These are phyloP conservation scores for Xylaria scruposa DNA, from an alignment of 495 filamentous ascomycete species.

Conservation along the genomic window DNA sequence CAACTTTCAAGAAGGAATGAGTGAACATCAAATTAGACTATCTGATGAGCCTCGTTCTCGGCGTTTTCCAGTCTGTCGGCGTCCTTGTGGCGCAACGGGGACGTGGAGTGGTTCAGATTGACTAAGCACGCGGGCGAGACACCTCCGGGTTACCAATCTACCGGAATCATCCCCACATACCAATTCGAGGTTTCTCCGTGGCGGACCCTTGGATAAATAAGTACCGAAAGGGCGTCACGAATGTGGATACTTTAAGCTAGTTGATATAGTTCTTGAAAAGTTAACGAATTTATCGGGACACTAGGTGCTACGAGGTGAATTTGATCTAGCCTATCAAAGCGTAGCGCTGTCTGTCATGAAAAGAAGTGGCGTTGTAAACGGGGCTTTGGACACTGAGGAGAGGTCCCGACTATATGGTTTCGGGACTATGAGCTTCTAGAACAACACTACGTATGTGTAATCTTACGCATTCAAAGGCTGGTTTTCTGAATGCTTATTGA, in stretches of 20 bases:
- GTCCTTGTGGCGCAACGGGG: neutral
- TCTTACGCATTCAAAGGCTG: neutral
- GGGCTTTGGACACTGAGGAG: too few relatives aligned
- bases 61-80: neutral
- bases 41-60: neutral
- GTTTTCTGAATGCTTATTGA: neutral
- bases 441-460: neutral
- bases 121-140: neutral
- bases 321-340: neutral
- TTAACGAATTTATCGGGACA: slow-evolving; percentile 3
- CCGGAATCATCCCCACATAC: slow-evolving; percentile 2
- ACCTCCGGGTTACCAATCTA: slow-evolving; percentile 15
- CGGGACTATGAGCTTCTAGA: neutral
- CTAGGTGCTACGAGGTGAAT: neutral
- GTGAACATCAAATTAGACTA: neutral
- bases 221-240: neutral
- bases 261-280: neutral
- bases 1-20: neutral
- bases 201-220: neutral
- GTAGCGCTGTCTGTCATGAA: neutral
- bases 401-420: neutral
- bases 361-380: slow-evolving; percentile 2
- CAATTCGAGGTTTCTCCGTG: neutral
- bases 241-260: neutral
- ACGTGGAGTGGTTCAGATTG: neutral